A percentile compares a stretch with the other conserved stretches of the same genome.
These are phyloP conservation scores for Asterionellopsis glacialis DNA, from an alignment of 108 stramenopile genomes.

Conservation along the genomic window DNA sequence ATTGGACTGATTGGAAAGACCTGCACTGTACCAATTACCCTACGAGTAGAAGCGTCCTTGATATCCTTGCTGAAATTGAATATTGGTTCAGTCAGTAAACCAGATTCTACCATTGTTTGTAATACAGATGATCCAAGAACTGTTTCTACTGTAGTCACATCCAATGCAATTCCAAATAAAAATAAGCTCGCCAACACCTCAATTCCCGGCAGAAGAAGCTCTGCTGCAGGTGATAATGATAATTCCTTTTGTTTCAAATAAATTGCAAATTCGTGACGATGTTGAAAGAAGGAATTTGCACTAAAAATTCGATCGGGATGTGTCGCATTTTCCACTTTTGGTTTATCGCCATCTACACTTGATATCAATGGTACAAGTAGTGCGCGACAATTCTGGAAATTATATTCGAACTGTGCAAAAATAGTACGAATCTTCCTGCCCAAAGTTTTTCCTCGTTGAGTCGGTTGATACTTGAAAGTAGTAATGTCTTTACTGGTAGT, in stretches of 20 bases:
- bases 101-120: slow-evolving; percentile 9
- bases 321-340: background rate
- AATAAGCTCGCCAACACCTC: slow-evolving; percentile 11
- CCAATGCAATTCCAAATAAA: slow-evolving; percentile 19
- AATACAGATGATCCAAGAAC: slow-evolving; percentile 11
- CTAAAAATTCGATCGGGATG: slow-evolving; percentile 14
- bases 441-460: slow-evolving; percentile 9
- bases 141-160: background rate
- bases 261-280: slow-evolving; percentile 13
- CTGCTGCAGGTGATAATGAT: background rate
- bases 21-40: slow-evolving; percentile 20
- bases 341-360: background rate
- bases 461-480: too few species aligned
- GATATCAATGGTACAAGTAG: slow-evolving; percentile 9
- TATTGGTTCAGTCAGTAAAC: background rate
- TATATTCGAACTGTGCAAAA: slow-evolving; percentile 5
- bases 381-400: slow-evolving; percentile 3
- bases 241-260: background rate
- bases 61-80: too few species aligned
- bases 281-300: slow-evolving; percentile 22
- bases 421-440: slow-evolving; percentile 3
- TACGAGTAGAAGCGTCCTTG: background rate
- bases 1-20: slow-evolving; percentile 11
- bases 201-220: background rate
- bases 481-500: too few species aligned